Base-by-base conservation (phyloP, 2,329 filamentous ascomycete genomes). In the Cryphonectria parasitica region DNA sequence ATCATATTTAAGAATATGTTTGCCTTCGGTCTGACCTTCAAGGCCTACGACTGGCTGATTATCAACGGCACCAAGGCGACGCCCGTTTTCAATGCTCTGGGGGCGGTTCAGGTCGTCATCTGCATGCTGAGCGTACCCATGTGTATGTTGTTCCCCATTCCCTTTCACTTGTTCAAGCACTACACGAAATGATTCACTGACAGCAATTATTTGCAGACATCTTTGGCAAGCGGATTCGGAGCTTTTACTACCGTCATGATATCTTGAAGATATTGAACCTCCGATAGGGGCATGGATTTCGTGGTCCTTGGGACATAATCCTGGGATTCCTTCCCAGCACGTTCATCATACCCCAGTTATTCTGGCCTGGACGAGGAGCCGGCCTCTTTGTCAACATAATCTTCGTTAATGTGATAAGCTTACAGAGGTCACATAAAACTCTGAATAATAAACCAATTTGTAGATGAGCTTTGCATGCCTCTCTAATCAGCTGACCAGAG, bases 1-100 rank as follows among this genome's bases (percentile, higher is more conserved):
- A 87, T 97, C 74, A 90, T 97, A 68, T 97, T 98, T 85, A 98
- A 98, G 82, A 97, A 98, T 80, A 87, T 98, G 73, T 97, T 98
- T 82, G 92, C 91, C 73, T 98, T 97, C 76, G 89, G 90, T 8
- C 83, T 98, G 69, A 97, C 95, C 0, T 97, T 91, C 79, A 91
- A 89, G 75, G 94, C 93, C 0, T 97, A 93, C 76, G 85, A 94
- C 70, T 98, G 95, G 95, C 85, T 97, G 36, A 85, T 91, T 13
- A 74, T 82, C 0, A 89, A 89, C 1, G 88, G 90, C n/a, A 87
- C 89, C 71, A 85, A 86, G 63, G 79, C 80, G 6, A 83, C 82
- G 36, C 79, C 78, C 3, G 76, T 81, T 0, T 95, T 98, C 80
- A 86, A 92, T 68, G 86, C 88, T 28, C 87, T 97, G 63, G 90